phyloP scores from a whole-genome alignment of 1,284 basidiomycete genomes.

The Trichosporon inkin region DNA sequence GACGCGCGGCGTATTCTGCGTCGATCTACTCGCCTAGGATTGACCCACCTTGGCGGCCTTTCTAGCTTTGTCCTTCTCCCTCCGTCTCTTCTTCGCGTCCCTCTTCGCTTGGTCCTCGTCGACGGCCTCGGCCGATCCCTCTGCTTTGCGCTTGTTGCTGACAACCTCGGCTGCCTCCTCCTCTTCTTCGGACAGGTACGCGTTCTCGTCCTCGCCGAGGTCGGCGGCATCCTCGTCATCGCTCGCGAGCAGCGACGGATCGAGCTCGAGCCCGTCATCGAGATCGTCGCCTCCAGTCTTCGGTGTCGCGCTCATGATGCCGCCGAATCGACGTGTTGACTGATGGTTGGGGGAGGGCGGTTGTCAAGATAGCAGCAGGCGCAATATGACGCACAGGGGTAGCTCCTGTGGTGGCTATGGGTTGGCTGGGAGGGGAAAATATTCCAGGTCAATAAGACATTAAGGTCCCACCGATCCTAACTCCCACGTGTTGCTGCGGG shows the following conservation, averaged over 20 bases:
- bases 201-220: slow-evolving; percentile 14
- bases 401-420: background rate
- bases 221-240: slow-evolving; percentile 25
- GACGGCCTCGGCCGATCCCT: slow-evolving; percentile 3
- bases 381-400: slow-evolving; percentile 5
- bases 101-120: slow-evolving; percentile 19
- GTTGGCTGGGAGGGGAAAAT: background rate
- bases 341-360: background rate
- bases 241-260: slow-evolving; percentile 25
- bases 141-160: slow-evolving; percentile 15
- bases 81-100: slow-evolving; percentile 20
- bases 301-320: slow-evolving; percentile 13
- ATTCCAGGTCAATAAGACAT: background rate
- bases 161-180: slow-evolving; percentile 12
- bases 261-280: slow-evolving; percentile 44
- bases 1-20: background rate
- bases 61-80: slow-evolving; percentile 30
- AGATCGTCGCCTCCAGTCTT: slow-evolving; percentile 40
- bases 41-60: slow-evolving; percentile 26
- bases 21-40: background rate
- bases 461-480: background rate
- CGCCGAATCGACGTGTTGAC: background rate
- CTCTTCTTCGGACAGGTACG: slow-evolving; percentile 22
- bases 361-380: background rate
- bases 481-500: background rate